These are phyloP conservation scores for Coemansia sp. DNA, from an alignment of 192 early-diverging fungal species.

Conservation along the genomic window DNA sequence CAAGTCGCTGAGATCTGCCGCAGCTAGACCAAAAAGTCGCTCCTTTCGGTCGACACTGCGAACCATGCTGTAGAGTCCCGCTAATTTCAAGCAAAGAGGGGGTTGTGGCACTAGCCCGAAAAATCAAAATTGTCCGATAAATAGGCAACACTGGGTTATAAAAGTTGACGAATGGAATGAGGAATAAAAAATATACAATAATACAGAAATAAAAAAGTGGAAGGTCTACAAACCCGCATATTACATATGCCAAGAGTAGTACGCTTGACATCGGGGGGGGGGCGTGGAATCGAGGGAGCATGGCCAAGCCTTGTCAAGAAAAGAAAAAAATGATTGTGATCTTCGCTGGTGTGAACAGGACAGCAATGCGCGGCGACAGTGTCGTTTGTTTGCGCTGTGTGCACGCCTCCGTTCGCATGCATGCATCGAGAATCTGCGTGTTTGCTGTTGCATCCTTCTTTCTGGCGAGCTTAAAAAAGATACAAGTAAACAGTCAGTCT, in stretches of 20 bases:
- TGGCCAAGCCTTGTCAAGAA: not conserved
- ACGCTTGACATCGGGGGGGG: not conserved
- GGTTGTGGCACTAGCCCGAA: not conserved
- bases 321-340: conserved; percentile 1
- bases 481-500: not conserved
- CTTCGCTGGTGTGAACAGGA: conserved; percentile 2
- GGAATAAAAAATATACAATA: not conserved
- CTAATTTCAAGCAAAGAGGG: not conserved
- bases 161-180: not conserved
- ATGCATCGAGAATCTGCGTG: not conserved
- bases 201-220: not conserved
- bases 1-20: not conserved
- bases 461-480: not conserved
- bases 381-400: conserved; percentile 1
- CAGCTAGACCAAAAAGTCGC: not conserved
- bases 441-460: not conserved
- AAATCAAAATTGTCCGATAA: not conserved
- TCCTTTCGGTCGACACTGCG: not conserved
- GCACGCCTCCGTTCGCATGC: not conserved
- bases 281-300: conserved; percentile 14
- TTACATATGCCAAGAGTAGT: not conserved
- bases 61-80: not conserved
- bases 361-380: not conserved
- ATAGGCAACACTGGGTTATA: not conserved
- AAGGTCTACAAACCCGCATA: not conserved